Base-by-base conservation (phyloP, 1,284 basidiomycete species). In the Leccinum pachyderme region DNA sequence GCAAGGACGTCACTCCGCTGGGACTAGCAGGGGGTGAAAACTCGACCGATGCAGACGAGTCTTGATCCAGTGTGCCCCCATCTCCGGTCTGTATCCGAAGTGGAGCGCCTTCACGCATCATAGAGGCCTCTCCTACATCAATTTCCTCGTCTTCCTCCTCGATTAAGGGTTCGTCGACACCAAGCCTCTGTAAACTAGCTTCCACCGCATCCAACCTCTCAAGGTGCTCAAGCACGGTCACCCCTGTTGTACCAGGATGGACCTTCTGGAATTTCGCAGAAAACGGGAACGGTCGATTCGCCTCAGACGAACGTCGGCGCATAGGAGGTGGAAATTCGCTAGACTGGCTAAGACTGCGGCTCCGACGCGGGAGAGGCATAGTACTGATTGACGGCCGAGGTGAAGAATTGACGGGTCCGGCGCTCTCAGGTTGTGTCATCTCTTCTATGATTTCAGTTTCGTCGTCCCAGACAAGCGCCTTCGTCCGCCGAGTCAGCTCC, bases 391-490 rank as follows among this genome's bases (percentile, higher is more conserved):
- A 89, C 24, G 80, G 73, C 48, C 76, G 78, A 7, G 84, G 81
- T 7, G 85, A 85, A 12, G 77, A 65, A 22, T 74, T 70, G 37
- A 69, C 65, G n/a, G 74, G 76, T 53, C 63, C 72, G 43, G 69
- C 73, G 37, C 76, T 63, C 22, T 74, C 32, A 27, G 59, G 58
- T 7, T 46, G 60, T 39, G 59, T 28, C 11, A 54, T 69, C 55
- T 88, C 86, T 60, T 87, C 86, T 32, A 81, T 72, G n/a, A 91
- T 72, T 68, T 91, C 87, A n/a, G 88, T 72, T 60, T 90, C 87
- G 57, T 94, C 92, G 62, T 91, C 87, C 87, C 88, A 91, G 12
- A 95, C 88, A 27, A 91, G 77, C 11, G 86, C 83, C 67, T 85
- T 92, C 53, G 81, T 82, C 55, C 91, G 75, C 15, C 92, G 81